Base-by-base conservation (phyloP, 1,284 basidiomycete species). In the Neonothopanus nambi region DNA sequence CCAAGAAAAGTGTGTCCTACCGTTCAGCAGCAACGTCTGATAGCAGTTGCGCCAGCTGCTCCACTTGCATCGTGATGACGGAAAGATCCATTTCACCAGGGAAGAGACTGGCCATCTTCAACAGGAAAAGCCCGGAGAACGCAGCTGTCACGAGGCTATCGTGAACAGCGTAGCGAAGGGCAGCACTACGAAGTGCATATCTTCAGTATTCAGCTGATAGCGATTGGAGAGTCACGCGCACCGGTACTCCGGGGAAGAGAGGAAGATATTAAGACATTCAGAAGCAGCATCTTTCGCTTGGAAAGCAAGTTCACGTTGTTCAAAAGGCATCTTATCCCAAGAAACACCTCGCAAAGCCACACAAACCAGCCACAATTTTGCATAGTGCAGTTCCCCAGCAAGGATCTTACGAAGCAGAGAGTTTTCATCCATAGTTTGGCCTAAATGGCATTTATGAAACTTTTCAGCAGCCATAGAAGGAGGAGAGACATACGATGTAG, bases 241-340 rank as follows among this genome's bases (percentile, higher is more conserved):
- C 87, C 88, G 78, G 63, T 93, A 93, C 44, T 88, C 85, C 3
- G 84, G 76, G 26, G 89, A 90, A 56, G 81, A 84, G 58, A 94
- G 75, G 68, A 93, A 91, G 55, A 89, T 87, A 33, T 83, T 81
- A 36, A 97, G 74, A 67, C 92, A 95, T 52, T 85, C 86, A 48
- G 88, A 84, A 1, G 94, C 94, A 0, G 93, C 91, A 62, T 95
- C 90, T 69, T 95, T 95, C 7, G 93, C 94, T 64, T 94, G 89
- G 75, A 96, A 94, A 6, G 94, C 94, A 40, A 97, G 80, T 67
- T 96, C 93, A 30, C 91, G 84, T 67, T 96, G 94, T 65, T 95
- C 94, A 55, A 91, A 91, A 1, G 91, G 84, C 87, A 96, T 94
- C 70, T 93, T 95, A 64, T 96, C 93, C 90, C 93, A 96, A 9